These are phyloP conservation scores for Nannochloris sp. DNA, from an alignment of 139 green algal genomes.

Conservation along the genomic window DNA sequence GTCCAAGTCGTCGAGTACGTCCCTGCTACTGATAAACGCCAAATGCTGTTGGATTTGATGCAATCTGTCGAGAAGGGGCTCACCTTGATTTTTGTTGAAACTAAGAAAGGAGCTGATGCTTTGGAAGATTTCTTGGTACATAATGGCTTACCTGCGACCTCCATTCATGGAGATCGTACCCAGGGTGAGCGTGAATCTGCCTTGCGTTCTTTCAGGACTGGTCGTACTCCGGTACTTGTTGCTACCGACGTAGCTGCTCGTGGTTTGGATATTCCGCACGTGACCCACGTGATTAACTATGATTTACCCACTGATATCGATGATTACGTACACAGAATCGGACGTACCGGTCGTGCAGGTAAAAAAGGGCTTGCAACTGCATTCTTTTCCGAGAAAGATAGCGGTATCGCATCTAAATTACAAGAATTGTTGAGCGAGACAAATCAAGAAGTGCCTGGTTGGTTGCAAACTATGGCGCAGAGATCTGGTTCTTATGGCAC, in stretches of 20 bases:
- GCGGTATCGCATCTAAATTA: conserved; percentile 63
- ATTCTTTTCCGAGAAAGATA: conserved; percentile 93
- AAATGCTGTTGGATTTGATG: conserved; percentile 91
- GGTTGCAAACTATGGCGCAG: conserved; percentile 73
- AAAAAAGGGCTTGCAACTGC: conserved; percentile 96
- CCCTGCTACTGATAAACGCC: conserved; percentile 69
- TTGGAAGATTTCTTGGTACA: conserved; percentile 86
- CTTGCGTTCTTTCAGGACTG: conserved; percentile 75
- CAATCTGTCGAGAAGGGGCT: conserved; percentile 79
- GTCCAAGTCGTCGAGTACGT: conserved; percentile 90
- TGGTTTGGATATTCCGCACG: conserved; percentile 84
- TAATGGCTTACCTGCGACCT: conserved; percentile 82
- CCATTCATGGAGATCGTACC: conserved; percentile 92
- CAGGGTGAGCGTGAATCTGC: conserved; percentile 77
- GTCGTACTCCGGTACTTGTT: conserved; percentile 73
- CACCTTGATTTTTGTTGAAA: conserved; percentile 97
- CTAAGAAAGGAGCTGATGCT: conserved; percentile 91
- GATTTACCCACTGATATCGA: conserved; percentile 81
- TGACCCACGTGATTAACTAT: conserved; percentile 84
- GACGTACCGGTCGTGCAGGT: conserved; percentile 75
- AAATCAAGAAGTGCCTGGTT: conserved; percentile 92
- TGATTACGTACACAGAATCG: conserved; percentile 83
- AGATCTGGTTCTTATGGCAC: conserved; percentile 50
- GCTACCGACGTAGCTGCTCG: conserved; percentile 96
- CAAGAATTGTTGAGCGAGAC: conserved; percentile 83